Base-by-base conservation (phyloP, 179 eudicot species). In the Beta lomatogona region DNA sequence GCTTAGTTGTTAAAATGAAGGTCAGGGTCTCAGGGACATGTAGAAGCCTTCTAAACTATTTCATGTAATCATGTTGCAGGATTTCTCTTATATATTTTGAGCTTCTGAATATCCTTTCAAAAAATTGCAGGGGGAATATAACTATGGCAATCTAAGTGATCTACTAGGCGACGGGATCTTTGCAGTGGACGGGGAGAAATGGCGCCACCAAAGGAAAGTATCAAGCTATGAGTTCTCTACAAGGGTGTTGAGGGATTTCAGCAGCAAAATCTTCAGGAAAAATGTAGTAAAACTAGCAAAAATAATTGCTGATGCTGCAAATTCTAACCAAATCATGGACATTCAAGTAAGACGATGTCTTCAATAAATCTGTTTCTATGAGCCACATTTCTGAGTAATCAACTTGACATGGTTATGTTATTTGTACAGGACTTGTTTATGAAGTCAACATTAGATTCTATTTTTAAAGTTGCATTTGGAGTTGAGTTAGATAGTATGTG, bases 141-240 rank as follows among this genome's bases (percentile, higher is more conserved):
- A 81, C 84, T 88, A 89, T 57, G 77, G 22, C 54, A 85, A 84
- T 36, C 67, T 91, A 21, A 90, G 75, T 8, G 91, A 86, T 79
- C 87, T 94, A 25, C 83, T 94, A 46, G 97, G 98, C 3, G 94
- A 94, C 73, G 95, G 98, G 70, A 94, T 94, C 61, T 93, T 94
- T 77, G 45, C 92, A 0, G 98, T 93, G 54, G 95, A 94, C 79
- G 97, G 95, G 61, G 95, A 90, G 3, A 91, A 89, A 65, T 94
- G 98, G 95, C 87, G 90, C 50, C 81, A 86, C 44, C 98, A 93
- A 83, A 89, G 98, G 80, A 93, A 93, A 76, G 77, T 89, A 10
- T 88, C 96, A 2, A 94, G 98, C 87, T 58, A 85, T 21, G 98
- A 93, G 76, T 94, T 93, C 70, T 94, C 97, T 15, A 88, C 98